Evolutionary conservation across 768 basidiomycete genomes (phyloP).

Genomic region (Chalciporus pseudorubinellus): DNA sequence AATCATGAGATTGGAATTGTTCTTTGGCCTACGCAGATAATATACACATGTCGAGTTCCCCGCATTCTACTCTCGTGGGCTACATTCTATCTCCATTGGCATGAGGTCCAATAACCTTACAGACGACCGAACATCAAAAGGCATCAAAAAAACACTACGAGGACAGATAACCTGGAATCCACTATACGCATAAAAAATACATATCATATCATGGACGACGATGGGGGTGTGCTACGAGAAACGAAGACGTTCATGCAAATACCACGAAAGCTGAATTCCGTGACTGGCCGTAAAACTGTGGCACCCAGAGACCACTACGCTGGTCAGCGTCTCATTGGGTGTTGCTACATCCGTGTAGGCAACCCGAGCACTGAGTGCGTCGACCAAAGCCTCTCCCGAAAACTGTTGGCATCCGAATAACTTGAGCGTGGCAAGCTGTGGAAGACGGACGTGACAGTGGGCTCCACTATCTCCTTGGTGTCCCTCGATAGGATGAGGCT

Average conservation of each 20-base stretch:
- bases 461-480: conserved; percentile 5
- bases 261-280: conserved; percentile 25
- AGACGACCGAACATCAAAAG: not conserved
- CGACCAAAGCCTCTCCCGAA: conserved; percentile 55
- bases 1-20: not conserved
- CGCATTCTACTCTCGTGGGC: too few relatives aligned
- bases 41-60: too few relatives aligned
- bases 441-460: conserved; percentile 47
- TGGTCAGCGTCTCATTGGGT: conserved; percentile 26
- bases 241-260: conserved; percentile 25
- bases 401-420: conserved; percentile 64
- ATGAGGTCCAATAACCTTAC: not conserved
- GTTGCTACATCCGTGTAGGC: conserved; percentile 34
- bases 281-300: conserved; percentile 18
- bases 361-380: conserved; percentile 49
- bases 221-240: conserved; percentile 15
- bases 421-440: conserved; percentile 49
- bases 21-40: not conserved
- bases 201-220: not conserved
- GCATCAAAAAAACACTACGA: not conserved
- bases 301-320: conserved; percentile 27
- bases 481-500: conserved; percentile 34
- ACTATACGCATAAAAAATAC: not conserved
- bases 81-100: not conserved
- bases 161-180: conserved; percentile 10